Base-by-base conservation (phyloP, 176 grass and related monocot species). In the Saccharum spontaneum region DNA sequence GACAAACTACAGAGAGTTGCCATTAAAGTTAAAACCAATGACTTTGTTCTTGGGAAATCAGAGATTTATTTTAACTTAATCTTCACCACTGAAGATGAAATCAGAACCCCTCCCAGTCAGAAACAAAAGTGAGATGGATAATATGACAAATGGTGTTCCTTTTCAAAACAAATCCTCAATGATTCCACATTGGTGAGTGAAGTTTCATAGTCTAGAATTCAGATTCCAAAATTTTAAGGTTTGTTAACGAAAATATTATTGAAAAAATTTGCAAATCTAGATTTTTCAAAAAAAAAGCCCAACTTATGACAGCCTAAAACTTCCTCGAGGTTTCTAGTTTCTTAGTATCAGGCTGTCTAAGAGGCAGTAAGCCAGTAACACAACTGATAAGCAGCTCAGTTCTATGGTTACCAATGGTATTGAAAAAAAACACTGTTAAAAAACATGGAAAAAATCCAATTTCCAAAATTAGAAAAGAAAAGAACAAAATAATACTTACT, bases 401-500 rank as follows among this genome's bases (percentile, higher is more conserved):
- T 26, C 15, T 67, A 23, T n/a, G 48, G 9, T 59, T 49, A 61
- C 50, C 18, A 61, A 39, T 1, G 22, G 46, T 45, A 41, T 18
- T 49, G 20, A 8, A 77, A 49, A 12, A 26, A 24, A 9, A 28
- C 13, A 68, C 23, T 31, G 15, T 69, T 36, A 23, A 87, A 80
- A 1, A 28, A 28, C 28, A 28, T 28, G 28, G 28, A 28, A 28
- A 28, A 28, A 28, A 28, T 28, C 28, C 28, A 28, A 28, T 28
- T 28, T 28, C 28, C 28, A 28, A 28, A 28, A 28, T 28, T 28
- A 28, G 28, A 28, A 28, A 28, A 28, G 75, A 67, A 4, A 75
- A 73, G 36, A 23, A 50, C 59, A 67, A 10, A 20, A 59, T 3
- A 79, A 38, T 5, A 88, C 89, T 82, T 92, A 94, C 92, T 11